Conservation (phyloP, 345 rosid genomes). For the Erodium maritimum region DNA sequence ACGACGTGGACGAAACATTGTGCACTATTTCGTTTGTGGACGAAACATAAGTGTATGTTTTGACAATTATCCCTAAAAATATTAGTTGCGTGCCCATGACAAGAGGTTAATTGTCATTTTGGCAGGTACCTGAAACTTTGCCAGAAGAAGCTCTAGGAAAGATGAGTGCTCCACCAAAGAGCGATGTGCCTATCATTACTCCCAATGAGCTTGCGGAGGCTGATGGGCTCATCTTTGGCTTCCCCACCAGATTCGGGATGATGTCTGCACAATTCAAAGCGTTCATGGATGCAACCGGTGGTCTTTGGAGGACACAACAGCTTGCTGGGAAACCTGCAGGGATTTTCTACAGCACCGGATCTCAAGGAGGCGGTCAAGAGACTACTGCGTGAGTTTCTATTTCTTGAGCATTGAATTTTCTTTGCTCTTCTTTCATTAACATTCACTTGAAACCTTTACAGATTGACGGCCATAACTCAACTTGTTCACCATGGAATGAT, state of each 20-base stretch:
- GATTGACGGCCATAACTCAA: slow-evolving; percentile 65
- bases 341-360: slow-evolving; percentile 58
- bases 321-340: slow-evolving; percentile 78
- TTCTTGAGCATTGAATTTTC: background rate
- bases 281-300: slow-evolving; percentile 59
- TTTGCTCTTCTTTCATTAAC: too few species aligned
- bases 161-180: slow-evolving; percentile 60
- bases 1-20: too few species aligned
- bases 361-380: slow-evolving; percentile 81
- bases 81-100: too few species aligned
- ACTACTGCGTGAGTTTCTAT: slow-evolving; percentile 46
- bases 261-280: slow-evolving; percentile 74
- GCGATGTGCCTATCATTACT: slow-evolving; percentile 40
- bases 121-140: slow-evolving; percentile 55
- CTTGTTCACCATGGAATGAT: slow-evolving; percentile 67
- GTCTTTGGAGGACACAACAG: slow-evolving; percentile 48
- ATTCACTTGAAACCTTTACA: slow-evolving; percentile 6
- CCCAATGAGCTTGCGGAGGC: slow-evolving; percentile 49
- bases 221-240: slow-evolving; percentile 52
- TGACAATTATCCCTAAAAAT: too few species aligned
- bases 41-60: too few species aligned
- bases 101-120: too few species aligned
- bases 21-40: too few species aligned
- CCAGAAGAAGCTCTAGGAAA: slow-evolving; percentile 53
- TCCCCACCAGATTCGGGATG: slow-evolving; percentile 73